Evolutionary conservation across 2,329 filamentous ascomycete species (phyloP), one percentile per base, ranked within the genome.

Genomic region (Aschersonia sp.): DNA sequence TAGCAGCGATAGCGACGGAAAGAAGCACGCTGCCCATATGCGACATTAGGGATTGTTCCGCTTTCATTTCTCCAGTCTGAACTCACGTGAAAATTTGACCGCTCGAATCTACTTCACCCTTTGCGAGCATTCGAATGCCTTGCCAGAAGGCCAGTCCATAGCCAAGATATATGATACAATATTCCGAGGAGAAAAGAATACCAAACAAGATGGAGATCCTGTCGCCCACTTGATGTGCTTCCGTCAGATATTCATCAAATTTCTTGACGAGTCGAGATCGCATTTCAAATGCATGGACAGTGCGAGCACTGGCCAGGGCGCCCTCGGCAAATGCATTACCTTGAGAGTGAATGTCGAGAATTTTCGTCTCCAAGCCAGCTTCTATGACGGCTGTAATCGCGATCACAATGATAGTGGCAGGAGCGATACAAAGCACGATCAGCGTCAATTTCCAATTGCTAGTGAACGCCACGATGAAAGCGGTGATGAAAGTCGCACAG

Each of bases 81-180:
- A 55, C 61, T 45, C 49, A 64, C 60, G 60, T 68, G 35, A 70
- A 66, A 31, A 70, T 64, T 9, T 60, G 57, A 9, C 68, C 68
- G 5, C 62, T 56, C 6, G 60, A 54, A 1, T 52, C 40, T 30
- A 71, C 64, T 47, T 68, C 63, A 10, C 66, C 66, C 1, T 54
- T 55, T 8, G 58, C 54, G 12, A 63, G 56, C 58, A 70, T 63
- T 31, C 55, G 57, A 37, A 69, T 55, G 7, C 68, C 68, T 48
- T 70, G 68, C 68, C 68, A 71, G 46, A 71, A 71, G 6, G 65
- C 64, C 5, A 71, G 58, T 2, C 61, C 66, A 43, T 67, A 68
- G 8, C 67, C 67, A 1, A 63, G 56, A 40, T 68, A 69, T 43
- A 70, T 64, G 48, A 68, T 60, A 44, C 60, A 62, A 46, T 67